phyloP scores from a whole-genome alignment of 345 rosid genomes.

The Ceriops tagal region DNA sequence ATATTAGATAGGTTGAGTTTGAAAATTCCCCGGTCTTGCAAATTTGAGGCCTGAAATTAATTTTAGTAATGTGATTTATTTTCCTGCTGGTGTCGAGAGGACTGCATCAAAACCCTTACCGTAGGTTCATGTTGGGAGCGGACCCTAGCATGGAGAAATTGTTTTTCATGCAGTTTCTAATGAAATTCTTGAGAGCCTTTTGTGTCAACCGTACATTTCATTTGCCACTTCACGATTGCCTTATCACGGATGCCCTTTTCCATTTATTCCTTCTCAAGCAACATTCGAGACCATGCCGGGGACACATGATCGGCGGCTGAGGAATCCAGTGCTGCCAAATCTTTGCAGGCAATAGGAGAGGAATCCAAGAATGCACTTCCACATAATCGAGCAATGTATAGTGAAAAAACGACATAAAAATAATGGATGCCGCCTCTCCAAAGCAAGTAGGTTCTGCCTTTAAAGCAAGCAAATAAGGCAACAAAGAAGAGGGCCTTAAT shows the following conservation, averaged over 20 bases:
- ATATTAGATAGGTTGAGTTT: slow-evolving; percentile 35
- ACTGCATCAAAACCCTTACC: slow-evolving; percentile 18
- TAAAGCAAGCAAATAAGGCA: too few relatives aligned
- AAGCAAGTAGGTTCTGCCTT: too few relatives aligned
- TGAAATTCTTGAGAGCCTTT: neutral
- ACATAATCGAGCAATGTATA: too few relatives aligned
- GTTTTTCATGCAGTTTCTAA: slow-evolving; percentile 18
- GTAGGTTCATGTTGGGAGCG: slow-evolving; percentile 48
- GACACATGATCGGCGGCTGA: too few relatives aligned
- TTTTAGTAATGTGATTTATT: neutral
- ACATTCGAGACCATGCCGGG: too few relatives aligned
- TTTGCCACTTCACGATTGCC: too few relatives aligned
- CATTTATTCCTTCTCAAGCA: too few relatives aligned
- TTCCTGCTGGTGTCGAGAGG: slow-evolving; percentile 20
- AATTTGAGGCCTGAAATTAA: slow-evolving; percentile 17
- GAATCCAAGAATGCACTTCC: neutral
- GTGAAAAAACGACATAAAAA: too few relatives aligned
- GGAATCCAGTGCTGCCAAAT: too few relatives aligned
- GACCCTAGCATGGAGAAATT: slow-evolving; percentile 36
- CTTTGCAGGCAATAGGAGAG: neutral
- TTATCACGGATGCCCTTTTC: too few relatives aligned
- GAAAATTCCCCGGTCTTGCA: slow-evolving; percentile 41
- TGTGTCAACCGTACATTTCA: neutral
- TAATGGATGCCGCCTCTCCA: too few relatives aligned
- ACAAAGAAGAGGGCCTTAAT: neutral